Evolutionary conservation across 768 basidiomycete genomes (phyloP).

Genomic region (Boletus tomentosulus): DNA sequence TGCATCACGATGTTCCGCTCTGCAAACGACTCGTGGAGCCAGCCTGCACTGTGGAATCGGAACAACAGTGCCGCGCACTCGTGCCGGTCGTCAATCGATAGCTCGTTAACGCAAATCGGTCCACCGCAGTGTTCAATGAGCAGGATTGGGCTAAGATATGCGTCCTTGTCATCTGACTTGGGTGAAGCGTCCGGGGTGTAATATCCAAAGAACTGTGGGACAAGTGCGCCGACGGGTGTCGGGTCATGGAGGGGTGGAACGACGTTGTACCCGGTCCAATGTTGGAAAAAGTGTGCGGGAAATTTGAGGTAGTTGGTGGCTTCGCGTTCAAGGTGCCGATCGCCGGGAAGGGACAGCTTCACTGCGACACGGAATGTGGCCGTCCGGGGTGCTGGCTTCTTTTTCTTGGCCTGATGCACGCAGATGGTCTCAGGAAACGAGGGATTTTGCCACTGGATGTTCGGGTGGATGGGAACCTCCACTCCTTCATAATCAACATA

Average conservation of each 20-base stretch:
- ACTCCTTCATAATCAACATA: constrained; percentile 2
- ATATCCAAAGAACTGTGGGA: constrained; percentile 64
- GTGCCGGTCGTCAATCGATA: constrained; percentile 33
- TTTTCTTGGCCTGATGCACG: constrained; percentile 1
- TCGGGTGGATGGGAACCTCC: constrained; percentile 1
- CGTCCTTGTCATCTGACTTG: not conserved
- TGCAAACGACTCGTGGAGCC: constrained; percentile 40
- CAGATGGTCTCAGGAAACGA: constrained; percentile 11
- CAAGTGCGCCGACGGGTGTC: constrained; percentile 45
- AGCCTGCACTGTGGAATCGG: constrained; percentile 37
- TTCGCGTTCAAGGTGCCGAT: constrained; percentile 33
- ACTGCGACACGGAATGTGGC: constrained; percentile 38
- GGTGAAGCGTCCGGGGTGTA: constrained; percentile 33
- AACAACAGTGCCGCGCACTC: constrained; percentile 38
- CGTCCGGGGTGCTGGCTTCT: constrained; percentile 22
- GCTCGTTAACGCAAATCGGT: constrained; percentile 21
- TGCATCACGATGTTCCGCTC: constrained; percentile 42
- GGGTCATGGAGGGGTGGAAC: constrained; percentile 37
- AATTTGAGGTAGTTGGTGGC: constrained; percentile 25
- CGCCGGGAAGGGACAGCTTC: constrained; percentile 37
- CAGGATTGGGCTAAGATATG: constrained; percentile 8
- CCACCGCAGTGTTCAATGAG: constrained; percentile 36
- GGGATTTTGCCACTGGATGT: constrained; percentile 19
- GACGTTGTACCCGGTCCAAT: constrained; percentile 25
- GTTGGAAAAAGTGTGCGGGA: constrained; percentile 27